phyloP scores from a whole-genome alignment of 495 filamentous ascomycete species.

The Achaetomiella virescens region DNA sequence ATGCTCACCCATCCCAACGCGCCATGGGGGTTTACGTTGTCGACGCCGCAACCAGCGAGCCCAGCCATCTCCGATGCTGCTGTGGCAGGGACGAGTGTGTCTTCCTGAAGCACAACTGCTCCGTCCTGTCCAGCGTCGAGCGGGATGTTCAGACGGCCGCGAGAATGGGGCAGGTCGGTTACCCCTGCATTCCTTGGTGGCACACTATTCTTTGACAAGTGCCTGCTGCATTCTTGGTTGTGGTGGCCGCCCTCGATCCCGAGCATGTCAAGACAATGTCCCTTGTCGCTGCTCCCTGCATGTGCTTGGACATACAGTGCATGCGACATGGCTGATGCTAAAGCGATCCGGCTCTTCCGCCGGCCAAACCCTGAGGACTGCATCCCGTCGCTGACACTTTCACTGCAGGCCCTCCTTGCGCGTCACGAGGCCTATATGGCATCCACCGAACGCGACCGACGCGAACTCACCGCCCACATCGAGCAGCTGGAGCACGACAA shows the following conservation, averaged over 20 bases:
- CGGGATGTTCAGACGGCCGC: constrained; percentile 80
- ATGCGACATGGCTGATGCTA: constrained; percentile 11
- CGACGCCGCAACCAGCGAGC: constrained; percentile 6
- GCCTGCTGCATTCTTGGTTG: constrained; percentile 3
- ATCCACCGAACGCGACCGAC: constrained; percentile 77
- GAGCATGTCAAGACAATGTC: not conserved
- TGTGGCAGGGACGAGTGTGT: constrained; percentile 78
- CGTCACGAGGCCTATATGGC: constrained; percentile 91
- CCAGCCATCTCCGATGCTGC: constrained; percentile 54
- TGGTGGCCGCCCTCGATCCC: not conserved
- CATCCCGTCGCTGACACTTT: constrained; percentile 35
- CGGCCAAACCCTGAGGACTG: constrained; percentile 11
- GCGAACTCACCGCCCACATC: constrained; percentile 61
- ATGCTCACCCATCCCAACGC: constrained; percentile 3
- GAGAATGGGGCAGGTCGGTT: constrained; percentile 75
- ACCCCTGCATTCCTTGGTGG: constrained; percentile 13
- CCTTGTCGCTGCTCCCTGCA: not conserved
- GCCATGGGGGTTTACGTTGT: constrained; percentile 13
- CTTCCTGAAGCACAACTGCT: constrained; percentile 69
- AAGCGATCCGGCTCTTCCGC: constrained; percentile 2
- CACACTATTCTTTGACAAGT: constrained; percentile 10
- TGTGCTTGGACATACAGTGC: no score
- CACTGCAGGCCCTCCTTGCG: constrained; percentile 78
- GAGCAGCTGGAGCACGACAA: constrained; percentile 74
- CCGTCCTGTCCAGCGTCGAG: constrained; percentile 74